These are phyloP conservation scores for Arthrobotrys sphaeroides DNA, from an alignment of 2,329 filamentous ascomycete genomes.

Conservation along the genomic window DNA sequence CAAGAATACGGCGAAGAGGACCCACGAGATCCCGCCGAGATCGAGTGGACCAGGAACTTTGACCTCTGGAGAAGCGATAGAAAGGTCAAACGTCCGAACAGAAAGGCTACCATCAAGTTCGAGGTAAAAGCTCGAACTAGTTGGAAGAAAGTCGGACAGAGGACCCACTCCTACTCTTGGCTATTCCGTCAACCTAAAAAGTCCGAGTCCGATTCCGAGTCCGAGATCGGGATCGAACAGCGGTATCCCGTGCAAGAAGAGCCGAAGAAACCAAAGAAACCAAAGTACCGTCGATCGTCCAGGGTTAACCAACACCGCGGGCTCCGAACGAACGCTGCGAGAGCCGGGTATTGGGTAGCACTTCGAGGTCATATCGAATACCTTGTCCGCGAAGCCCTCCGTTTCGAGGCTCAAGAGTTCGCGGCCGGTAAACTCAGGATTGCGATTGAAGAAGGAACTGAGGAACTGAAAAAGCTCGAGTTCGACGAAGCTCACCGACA, in stretches of 20 bases:
- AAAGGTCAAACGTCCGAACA: neutral
- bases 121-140: neutral
- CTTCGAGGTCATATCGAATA: neutral
- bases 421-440: too few species aligned
- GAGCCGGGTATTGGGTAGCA: neutral
- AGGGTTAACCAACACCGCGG: neutral
- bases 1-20: too few species aligned
- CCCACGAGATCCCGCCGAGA: neutral
- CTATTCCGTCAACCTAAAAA: neutral
- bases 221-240: too few species aligned
- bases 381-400: neutral
- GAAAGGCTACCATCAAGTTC: neutral
- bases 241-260: too few species aligned
- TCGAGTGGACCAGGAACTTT: neutral
- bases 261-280: neutral
- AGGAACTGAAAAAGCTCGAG: neutral
- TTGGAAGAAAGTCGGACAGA: neutral
- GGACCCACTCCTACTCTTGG: neutral
- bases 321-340: neutral
- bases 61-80: neutral
- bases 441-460: too few species aligned
- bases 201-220: neutral
- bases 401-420: neutral
- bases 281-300: neutral
- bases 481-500: neutral